Conservation (phyloP, 208 protist genomes). For the Trichomonas gallinae region DNA sequence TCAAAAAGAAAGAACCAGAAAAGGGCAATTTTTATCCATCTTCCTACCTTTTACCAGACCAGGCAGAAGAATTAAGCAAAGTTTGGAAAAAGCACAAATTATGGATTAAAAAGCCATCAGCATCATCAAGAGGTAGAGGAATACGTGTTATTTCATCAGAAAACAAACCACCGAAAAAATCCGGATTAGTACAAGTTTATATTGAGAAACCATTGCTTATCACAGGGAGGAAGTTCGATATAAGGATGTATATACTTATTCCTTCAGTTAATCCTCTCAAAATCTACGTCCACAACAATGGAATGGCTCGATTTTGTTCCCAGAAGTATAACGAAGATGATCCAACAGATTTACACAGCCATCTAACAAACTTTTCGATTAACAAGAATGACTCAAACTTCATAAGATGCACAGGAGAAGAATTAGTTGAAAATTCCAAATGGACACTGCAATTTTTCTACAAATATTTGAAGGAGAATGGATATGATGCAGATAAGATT, state of each 20-base stretch:
- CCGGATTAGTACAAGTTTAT: not conserved
- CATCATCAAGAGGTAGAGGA: not conserved
- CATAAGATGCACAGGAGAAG: constrained; percentile 13
- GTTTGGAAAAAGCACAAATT: not conserved
- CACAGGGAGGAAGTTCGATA: not conserved
- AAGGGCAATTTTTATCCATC: not conserved
- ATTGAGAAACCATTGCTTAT: not conserved
- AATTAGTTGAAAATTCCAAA: constrained; percentile 32
- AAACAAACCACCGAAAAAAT: not conserved
- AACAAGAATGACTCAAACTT: constrained; percentile 37
- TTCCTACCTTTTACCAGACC: not conserved
- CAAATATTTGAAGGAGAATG: not conserved
- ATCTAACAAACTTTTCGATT: constrained; percentile 49
- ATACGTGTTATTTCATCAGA: not conserved
- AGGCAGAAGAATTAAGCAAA: not conserved
- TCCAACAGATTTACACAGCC: constrained; percentile 16
- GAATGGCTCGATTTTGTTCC: not conserved
- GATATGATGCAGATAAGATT: not conserved
- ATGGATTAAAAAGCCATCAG: not conserved
- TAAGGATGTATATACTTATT: constrained; percentile 35
- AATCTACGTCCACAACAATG: constrained; percentile 38
- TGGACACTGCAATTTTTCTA: constrained; percentile 28
- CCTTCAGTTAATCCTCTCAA: constrained; percentile 38
- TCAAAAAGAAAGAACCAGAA: not conserved
- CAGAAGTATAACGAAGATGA: not conserved